Base-by-base conservation (phyloP, 2,329 filamentous ascomycete species). In the Botrytis aclada region DNA sequence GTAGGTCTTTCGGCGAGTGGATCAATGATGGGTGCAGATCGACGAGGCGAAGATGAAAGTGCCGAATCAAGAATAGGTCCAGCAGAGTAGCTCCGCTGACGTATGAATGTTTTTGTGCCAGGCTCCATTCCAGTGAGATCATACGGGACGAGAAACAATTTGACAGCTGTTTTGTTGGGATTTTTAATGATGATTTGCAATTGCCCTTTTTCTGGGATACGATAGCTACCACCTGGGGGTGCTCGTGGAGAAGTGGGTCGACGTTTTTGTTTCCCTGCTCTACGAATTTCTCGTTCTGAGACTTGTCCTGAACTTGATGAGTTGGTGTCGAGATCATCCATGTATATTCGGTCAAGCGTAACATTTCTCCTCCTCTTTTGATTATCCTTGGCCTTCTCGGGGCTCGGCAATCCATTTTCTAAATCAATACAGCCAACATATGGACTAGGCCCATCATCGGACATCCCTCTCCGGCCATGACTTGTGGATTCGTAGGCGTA, bases 161-260 rank as follows among this genome's bases (percentile, higher is more conserved):
- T 98, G 71, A 98, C 95, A 1, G 96, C 96, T 5, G 96, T 98
- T 81, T 98, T 98, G 84, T 98, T 97, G 25, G 95, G 95, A 79
- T 98, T 99, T 81, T 98, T 98, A 81, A 99, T 93, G 75, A 99
- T 92, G 76, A 99, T 97, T 79, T 99, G 96, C 22, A 99, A 85
- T 82, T 98, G 96, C 0, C 96, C 96, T 81, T 95, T 92, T 79
- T 96, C 91, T 0, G 96, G 96, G 70, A 99, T 97, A 61, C 96
- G 91, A 81, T 98, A 99, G 79, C 93, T 93, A 51, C 96, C 95
- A 12, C 94, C 94, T 0, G 93, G 92, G 0, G 94, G 93, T 25
- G 91, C 89, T 81, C 88, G 90, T 1, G 89, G 88, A 39, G 86
- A 86, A 43, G 85, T 83, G 9, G 88, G 86, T 70, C 88, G 86